Base-by-base conservation (phyloP, 2,329 filamentous ascomycete species). In the Coleophoma cylindrospora region DNA sequence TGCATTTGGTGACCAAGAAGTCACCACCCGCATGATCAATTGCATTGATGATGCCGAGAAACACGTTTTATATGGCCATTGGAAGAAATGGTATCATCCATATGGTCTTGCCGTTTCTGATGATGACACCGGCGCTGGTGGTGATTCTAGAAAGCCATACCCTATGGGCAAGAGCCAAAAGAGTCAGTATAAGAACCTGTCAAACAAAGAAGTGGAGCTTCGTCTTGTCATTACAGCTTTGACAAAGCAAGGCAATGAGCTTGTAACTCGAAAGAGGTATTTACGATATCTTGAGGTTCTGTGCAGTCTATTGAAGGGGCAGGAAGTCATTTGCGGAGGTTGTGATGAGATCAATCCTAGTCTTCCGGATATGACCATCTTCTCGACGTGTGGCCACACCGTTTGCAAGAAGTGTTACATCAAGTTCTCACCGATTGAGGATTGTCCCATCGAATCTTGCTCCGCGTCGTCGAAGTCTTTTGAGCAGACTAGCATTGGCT, bases 201-300 rank as follows among this genome's bases (percentile, higher is more conserved):
- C 13, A 14, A 17, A 14, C 15, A 38, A 38, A 17, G 14, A 38
- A n/a, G 36, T 38, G 14, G 36, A 38, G 15, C 15, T 38, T n/a
- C 36, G 36, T 7, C 36, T n/a, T n/a, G 15, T 17, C 15, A 4
- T 38, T 13, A 38, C 36, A 17, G 14, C 14, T 17, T 38, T 38
- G 15, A 38, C 36, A 12, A 38, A 66, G 66, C 22, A 61, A 77
- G 11, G 64, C 64, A 2, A 48, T 15, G 4, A 27, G 5, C 14
- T 45, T 11, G 36, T 34, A 12, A 27, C 27, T 27, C 27, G 27
- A 27, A 27, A 27, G 27, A 27, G 27, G 9, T 27, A 27, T 27
- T 27, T 27, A 27, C 27, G 27, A 27, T 27, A 27, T 27, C 27
- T 27, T 27, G 27, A 27, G 27, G 27, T 27, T 27, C 27, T 27